These are phyloP conservation scores for Linnemannia hyalina DNA, from an alignment of 192 early-diverging fungal species.

Conservation along the genomic window DNA sequence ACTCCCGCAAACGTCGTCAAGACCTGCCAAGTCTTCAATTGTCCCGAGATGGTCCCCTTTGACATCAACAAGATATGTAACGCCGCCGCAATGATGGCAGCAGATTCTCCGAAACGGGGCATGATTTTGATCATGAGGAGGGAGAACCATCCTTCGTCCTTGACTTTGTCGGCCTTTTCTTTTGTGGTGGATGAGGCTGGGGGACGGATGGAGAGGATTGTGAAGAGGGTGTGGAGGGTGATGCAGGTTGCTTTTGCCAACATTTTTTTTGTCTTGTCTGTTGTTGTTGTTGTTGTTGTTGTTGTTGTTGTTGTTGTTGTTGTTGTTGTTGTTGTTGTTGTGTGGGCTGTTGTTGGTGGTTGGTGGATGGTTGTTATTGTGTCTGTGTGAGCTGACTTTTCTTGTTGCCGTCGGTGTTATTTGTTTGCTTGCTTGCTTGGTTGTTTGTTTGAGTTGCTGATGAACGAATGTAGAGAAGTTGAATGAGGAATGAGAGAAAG, in stretches of 20 bases:
- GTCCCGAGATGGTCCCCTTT: conserved; percentile 1
- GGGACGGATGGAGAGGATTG: conserved; percentile 25
- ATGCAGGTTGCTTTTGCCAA: conserved; percentile 28
- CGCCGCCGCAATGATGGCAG: not conserved
- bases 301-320: not conserved
- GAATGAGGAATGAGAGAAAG: not conserved
- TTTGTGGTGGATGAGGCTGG: conserved; percentile 25
- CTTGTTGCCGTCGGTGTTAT: not conserved
- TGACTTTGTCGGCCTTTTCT: conserved; percentile 34
- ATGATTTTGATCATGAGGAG: conserved; percentile 9
- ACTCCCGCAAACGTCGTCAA: not conserved
- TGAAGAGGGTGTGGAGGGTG: conserved; percentile 18
- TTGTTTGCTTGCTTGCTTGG: no score
- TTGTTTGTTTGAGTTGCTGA: not conserved
- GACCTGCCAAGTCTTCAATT: conserved; percentile 20
- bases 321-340: not conserved
- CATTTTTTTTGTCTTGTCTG: conserved; percentile 6
- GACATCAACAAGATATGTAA: conserved; percentile 30
- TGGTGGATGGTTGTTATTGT: not conserved
- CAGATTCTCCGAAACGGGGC: conserved; percentile 3
- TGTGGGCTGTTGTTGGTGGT: not conserved
- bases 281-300: not conserved
- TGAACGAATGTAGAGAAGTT: not conserved
- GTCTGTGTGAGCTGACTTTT: not conserved
- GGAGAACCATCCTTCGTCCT: conserved; percentile 28